A percentile compares a stretch with the other conserved stretches of the same genome.
These are phyloP conservation scores for Mucor piriformis DNA, from an alignment of 371 early-diverging fungal species.

Conservation along the genomic window DNA sequence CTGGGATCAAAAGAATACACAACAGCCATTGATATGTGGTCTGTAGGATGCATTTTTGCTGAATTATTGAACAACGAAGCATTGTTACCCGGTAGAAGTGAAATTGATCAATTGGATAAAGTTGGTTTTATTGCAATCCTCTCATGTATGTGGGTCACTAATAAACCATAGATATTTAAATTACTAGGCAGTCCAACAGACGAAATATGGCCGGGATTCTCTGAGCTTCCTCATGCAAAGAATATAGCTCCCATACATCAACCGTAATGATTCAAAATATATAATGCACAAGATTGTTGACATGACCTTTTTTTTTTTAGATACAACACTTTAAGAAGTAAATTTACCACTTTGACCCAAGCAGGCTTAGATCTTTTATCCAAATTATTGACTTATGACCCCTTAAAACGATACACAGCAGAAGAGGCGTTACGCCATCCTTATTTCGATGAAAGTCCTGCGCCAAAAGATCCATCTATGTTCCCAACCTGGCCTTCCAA, in stretches of 20 bases:
- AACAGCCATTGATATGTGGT: constrained; percentile 98
- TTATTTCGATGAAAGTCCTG: constrained; percentile 88
- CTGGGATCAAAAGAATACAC: constrained; percentile 91
- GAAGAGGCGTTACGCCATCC: constrained; percentile 82
- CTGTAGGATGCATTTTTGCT: constrained; percentile 93
- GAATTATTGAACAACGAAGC: constrained; percentile 82
- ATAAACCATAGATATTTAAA: constrained; percentile 63
- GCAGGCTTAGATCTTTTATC: constrained; percentile 82
- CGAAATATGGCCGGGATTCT: constrained; percentile 77
- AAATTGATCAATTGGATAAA: constrained; percentile 81
- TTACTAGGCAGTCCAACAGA: constrained; percentile 74
- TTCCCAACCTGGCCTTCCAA: constrained; percentile 97
- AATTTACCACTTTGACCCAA: constrained; percentile 75
- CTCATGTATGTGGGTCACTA: not conserved
- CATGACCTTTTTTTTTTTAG: constrained; percentile 9
- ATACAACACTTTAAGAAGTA: constrained; percentile 58
- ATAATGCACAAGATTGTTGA: not conserved
- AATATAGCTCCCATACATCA: constrained; percentile 67
- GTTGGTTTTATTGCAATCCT: constrained; percentile 27
- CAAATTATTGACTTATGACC: constrained; percentile 87
- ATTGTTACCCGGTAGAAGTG: constrained; percentile 75
- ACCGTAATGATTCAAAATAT: constrained; percentile 19
- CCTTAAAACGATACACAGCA: constrained; percentile 84
- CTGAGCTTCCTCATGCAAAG: constrained; percentile 68
- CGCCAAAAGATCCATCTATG: constrained; percentile 89